Evolutionary conservation across 306 rosid species (phyloP).

Genomic region (Sophora flavescens): DNA sequence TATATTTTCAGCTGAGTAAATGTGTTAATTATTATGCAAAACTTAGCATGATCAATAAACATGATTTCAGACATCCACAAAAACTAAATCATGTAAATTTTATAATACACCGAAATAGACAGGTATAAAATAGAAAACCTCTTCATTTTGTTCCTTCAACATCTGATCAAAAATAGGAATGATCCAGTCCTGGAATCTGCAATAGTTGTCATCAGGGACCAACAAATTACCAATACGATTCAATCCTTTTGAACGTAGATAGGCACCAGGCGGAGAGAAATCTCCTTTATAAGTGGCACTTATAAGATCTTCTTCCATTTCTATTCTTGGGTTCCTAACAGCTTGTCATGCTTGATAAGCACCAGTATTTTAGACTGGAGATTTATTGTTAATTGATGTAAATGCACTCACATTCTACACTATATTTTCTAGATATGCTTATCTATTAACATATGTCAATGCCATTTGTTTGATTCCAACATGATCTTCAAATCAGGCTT

Average conservation of each 20-base stretch:
- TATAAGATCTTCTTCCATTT: slow-evolving; percentile 81
- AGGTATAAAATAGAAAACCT: slow-evolving; percentile 54
- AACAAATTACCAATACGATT: slow-evolving; percentile 93
- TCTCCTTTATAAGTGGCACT: slow-evolving; percentile 90
- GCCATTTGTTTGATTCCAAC: neutral
- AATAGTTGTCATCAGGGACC: slow-evolving; percentile 91
- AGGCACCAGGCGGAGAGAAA: slow-evolving; percentile 78
- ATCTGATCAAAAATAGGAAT: slow-evolving; percentile 91
- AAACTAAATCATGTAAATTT: slow-evolving; percentile 11
- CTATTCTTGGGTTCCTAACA: too few species aligned
- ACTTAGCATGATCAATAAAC: slow-evolving; percentile 1
- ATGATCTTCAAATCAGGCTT: neutral
- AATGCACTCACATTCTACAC: neutral
- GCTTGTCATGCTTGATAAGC: slow-evolving; percentile 1
- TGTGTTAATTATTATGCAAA: neutral
- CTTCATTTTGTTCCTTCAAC: slow-evolving; percentile 82
- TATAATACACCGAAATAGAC: neutral
- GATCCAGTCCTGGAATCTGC: slow-evolving; percentile 98
- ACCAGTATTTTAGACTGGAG: neutral
- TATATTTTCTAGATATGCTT: neutral
- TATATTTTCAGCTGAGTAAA: neutral
- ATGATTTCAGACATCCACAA: neutral
- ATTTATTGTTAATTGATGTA: neutral
- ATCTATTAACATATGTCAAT: neutral
- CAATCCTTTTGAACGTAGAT: slow-evolving; percentile 85